Evolutionary conservation across 2,329 filamentous ascomycete genomes (phyloP).

Genomic region (Ophiostoma tasmaniense): DNA sequence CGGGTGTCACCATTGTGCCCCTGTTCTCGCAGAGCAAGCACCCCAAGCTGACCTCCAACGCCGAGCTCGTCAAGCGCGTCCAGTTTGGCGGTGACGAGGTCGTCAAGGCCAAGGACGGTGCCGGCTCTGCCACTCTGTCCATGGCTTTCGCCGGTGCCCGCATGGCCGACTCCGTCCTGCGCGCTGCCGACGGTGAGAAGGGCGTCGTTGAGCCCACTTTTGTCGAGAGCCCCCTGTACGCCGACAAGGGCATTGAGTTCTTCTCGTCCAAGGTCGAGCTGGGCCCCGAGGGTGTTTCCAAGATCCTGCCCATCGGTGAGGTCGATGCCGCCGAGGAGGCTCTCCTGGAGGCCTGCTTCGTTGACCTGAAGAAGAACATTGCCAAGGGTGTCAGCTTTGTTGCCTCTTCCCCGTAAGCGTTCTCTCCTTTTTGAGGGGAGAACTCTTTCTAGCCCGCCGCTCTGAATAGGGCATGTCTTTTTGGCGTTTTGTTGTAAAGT

Average conservation of each 20-base stretch:
- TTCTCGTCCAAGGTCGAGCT: constrained; percentile 94
- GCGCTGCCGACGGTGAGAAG: constrained; percentile 87
- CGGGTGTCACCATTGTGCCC: constrained; percentile 94
- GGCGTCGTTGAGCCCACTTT: constrained; percentile 93
- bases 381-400: constrained; percentile 69
- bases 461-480: neutral
- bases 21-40: constrained; percentile 92
- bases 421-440: too few relatives aligned
- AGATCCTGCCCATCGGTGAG: constrained; percentile 82
- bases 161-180: constrained; percentile 84
- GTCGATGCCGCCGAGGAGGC: constrained; percentile 79
- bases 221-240: constrained; percentile 94
- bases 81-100: constrained; percentile 99
- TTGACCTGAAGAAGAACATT: constrained; percentile 90
- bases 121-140: constrained; percentile 92
- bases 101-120: constrained; percentile 97
- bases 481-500: neutral
- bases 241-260: constrained; percentile 96
- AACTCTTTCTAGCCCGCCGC: neutral
- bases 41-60: constrained; percentile 69
- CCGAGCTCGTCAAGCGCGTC: constrained; percentile 81
- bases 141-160: constrained; percentile 93
- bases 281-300: constrained; percentile 89
- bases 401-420: constrained; percentile 41
- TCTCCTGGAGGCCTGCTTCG: constrained; percentile 76